Conservation (phyloP, 345 rosid genomes). For the Eucalyptus paniculata region DNA sequence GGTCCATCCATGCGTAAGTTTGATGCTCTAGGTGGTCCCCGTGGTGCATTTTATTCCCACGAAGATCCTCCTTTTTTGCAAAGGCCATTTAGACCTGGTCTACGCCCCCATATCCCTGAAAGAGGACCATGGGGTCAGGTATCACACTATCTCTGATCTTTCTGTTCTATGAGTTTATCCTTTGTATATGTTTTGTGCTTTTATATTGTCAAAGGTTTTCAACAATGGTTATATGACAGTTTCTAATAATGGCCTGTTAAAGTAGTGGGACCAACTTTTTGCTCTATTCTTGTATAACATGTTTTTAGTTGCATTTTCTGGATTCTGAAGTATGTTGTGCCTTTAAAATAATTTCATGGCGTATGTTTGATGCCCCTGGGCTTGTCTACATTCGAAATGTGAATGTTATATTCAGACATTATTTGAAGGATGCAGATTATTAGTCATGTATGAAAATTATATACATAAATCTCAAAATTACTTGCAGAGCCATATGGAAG, state of each 20-base stretch:
- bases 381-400: background rate
- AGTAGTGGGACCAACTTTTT: background rate
- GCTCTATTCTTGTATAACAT: background rate
- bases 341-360: background rate
- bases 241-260: background rate
- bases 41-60: conserved; percentile 30
- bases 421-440: background rate
- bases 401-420: background rate
- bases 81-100: conserved; percentile 25
- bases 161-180: background rate
- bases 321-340: background rate
- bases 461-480: background rate
- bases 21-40: conserved; percentile 44
- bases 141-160: background rate
- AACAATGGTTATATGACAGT: background rate
- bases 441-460: background rate
- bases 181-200: background rate
- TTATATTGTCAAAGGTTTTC: background rate
- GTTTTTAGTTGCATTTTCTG: background rate
- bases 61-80: conserved; percentile 45
- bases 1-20: conserved; percentile 42
- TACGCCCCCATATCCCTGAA: conserved; percentile 40
- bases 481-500: conserved; percentile 33
- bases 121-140: conserved; percentile 78
- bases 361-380: background rate